Evolutionary conservation across 2,329 filamentous ascomycete species (phyloP).

Genomic region (Aspergillus candidus): DNA sequence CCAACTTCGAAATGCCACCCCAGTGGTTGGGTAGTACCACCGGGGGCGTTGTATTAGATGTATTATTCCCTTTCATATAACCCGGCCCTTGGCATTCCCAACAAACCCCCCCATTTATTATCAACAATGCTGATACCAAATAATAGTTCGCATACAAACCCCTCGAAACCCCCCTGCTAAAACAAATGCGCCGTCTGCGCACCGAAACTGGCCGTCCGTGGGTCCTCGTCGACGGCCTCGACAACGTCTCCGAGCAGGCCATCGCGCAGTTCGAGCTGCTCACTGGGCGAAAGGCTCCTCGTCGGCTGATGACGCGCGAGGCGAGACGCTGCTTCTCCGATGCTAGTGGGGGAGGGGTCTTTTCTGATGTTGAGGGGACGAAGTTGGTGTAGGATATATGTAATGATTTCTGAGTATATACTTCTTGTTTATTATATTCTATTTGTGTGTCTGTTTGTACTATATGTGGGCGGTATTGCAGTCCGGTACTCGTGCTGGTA

Average conservation of each 20-base stretch:
- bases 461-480: too few species aligned
- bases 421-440: too few species aligned
- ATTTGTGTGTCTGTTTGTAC: too few species aligned
- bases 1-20: slow-evolving; percentile 63
- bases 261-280: slow-evolving; percentile 79
- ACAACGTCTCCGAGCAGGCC: slow-evolving; percentile 70
- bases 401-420: too few species aligned
- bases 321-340: slow-evolving; percentile 30
- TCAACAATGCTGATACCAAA: too few species aligned
- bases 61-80: slow-evolving; percentile 31
- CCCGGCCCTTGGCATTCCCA: too few species aligned
- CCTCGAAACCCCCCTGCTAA: slow-evolving; percentile 63
- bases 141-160: slow-evolving; percentile 65
- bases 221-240: slow-evolving; percentile 70
- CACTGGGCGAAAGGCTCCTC: slow-evolving; percentile 65
- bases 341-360: too few species aligned
- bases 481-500: too few species aligned
- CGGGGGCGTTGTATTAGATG: slow-evolving; percentile 69
- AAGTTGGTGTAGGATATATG: too few species aligned
- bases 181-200: slow-evolving; percentile 58
- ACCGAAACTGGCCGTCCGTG: slow-evolving; percentile 51
- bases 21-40: slow-evolving; percentile 67
- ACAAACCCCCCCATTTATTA: too few species aligned
- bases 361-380: too few species aligned
- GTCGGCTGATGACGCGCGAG: slow-evolving; percentile 63